Conservation (phyloP, 192 early-diverging fungal species). For the Linnemannia exigua region DNA sequence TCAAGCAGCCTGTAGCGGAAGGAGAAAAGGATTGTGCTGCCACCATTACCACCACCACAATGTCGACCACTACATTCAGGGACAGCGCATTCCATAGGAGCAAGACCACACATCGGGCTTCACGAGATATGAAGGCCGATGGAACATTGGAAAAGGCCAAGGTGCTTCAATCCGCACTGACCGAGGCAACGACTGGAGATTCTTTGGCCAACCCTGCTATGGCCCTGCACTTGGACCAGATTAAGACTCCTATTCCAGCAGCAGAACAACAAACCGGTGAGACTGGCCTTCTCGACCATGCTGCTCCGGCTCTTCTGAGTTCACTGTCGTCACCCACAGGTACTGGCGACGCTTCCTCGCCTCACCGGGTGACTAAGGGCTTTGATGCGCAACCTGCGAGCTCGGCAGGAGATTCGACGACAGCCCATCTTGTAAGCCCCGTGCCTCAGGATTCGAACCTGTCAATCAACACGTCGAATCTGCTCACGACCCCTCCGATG, state of each 20-base stretch:
- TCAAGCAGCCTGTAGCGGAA: slow-evolving; percentile 2
- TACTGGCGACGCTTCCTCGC: not conserved
- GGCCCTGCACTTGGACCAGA: slow-evolving; percentile 26
- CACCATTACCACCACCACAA: slow-evolving; percentile 48
- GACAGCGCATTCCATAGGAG: slow-evolving; percentile 35
- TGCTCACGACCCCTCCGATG: slow-evolving; percentile 36
- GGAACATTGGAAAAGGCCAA: slow-evolving; percentile 23
- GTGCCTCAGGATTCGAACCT: slow-evolving; percentile 3
- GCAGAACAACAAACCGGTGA: not conserved
- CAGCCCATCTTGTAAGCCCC: not conserved
- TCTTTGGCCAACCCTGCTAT: slow-evolving; percentile 26
- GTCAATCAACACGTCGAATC: slow-evolving; percentile 34
- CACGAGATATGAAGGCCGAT: not conserved
- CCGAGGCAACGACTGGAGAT: slow-evolving; percentile 21
- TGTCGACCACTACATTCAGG: slow-evolving; percentile 54
- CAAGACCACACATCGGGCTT: slow-evolving; percentile 9
- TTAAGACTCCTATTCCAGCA: slow-evolving; percentile 10
- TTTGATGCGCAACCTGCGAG: not conserved
- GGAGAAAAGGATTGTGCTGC: slow-evolving; percentile 34
- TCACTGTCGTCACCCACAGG: not conserved
- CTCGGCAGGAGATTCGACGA: slow-evolving; percentile 1
- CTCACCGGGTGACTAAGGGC: slow-evolving; percentile 7
- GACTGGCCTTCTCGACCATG: not conserved
- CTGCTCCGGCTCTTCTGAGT: slow-evolving; percentile 1
- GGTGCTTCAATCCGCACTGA: slow-evolving; percentile 20